Conservation (phyloP, 768 basidiomycete species). For the Termitomyces sp. region DNA sequence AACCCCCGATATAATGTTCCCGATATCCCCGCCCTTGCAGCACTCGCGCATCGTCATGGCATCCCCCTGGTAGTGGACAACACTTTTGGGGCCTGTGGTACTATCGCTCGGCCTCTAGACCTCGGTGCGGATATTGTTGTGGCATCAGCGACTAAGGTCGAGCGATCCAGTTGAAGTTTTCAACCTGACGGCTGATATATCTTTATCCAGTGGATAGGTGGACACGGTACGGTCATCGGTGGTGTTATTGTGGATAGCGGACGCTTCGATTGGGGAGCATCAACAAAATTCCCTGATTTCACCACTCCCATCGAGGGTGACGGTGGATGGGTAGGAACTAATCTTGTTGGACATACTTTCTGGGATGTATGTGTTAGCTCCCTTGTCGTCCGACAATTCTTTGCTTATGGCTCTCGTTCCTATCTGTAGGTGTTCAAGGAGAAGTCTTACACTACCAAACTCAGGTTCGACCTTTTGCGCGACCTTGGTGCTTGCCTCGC, state of each 20-base stretch:
- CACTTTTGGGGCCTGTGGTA: constrained; percentile 60
- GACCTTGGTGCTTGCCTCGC: constrained; percentile 49
- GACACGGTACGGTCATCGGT: constrained; percentile 60
- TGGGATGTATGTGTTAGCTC: constrained; percentile 8
- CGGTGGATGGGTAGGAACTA: constrained; percentile 8
- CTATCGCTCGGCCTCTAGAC: constrained; percentile 22
- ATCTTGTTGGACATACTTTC: constrained; percentile 13
- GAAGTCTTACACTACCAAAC: constrained; percentile 16
- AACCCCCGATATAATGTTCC: constrained; percentile 55
- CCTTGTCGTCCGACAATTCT: background rate
- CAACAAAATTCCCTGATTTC: constrained; percentile 39
- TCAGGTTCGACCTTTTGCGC: constrained; percentile 48
- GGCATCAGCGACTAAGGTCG: constrained; percentile 12
- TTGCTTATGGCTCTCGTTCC: background rate
- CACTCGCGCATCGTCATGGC: constrained; percentile 54
- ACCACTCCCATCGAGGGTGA: constrained; percentile 9
- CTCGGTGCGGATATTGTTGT: constrained; percentile 30
- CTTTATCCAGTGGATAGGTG: constrained; percentile 61
- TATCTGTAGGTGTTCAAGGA: constrained; percentile 12
- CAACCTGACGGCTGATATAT: constrained; percentile 17
- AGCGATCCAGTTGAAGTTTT: background rate
- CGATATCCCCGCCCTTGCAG: constrained; percentile 50
- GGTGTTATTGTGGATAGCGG: constrained; percentile 60
- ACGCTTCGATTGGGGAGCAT: constrained; percentile 50
- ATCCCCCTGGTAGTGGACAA: constrained; percentile 68